A percentile compares a stretch with the other conserved stretches of the same genome.
Conservation (phyloP, 164 flowering plant species). For the Vitis labrusca region DNA sequence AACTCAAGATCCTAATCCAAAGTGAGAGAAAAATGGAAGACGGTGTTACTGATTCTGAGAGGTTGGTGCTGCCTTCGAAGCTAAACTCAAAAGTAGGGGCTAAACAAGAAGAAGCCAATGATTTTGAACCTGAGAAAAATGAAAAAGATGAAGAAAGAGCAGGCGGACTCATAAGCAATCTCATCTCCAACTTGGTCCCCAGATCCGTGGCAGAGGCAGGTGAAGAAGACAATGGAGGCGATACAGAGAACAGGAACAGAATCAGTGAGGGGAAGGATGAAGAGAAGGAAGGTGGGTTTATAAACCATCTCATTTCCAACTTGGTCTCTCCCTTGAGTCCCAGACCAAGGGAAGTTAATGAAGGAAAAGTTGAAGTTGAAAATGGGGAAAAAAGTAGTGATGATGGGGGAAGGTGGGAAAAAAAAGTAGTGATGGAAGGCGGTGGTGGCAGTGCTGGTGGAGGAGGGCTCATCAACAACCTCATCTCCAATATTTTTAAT, state of each 20-base stretch:
- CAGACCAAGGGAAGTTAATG: constrained; percentile 1
- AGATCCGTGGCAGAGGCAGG: not conserved
- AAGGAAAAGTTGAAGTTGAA: constrained; percentile 10
- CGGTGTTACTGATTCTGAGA: constrained; percentile 19
- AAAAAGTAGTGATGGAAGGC: not conserved
- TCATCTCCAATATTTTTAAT: constrained; percentile 37
- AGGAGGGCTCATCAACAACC: constrained; percentile 27
- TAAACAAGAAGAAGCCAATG: not conserved
- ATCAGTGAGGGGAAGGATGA: constrained; percentile 8
- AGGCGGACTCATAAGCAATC: constrained; percentile 8
- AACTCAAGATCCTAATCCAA: not conserved
- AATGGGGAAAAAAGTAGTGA: not conserved
- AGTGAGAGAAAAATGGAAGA: constrained; percentile 25
- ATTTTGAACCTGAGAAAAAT: not conserved
- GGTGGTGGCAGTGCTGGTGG: constrained; percentile 16
- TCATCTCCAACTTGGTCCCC: constrained; percentile 13
- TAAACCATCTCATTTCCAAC: constrained; percentile 32
- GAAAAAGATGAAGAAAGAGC: not conserved
- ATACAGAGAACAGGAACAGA: not conserved
- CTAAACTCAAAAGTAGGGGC: not conserved
- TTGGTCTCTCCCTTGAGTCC: constrained; percentile 32
- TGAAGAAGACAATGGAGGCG: not conserved
- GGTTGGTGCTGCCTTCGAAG: constrained; percentile 5
- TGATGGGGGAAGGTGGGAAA: not conserved
- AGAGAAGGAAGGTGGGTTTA: constrained; percentile 27